phyloP scores from a whole-genome alignment of 73 alveolate species.

The Paramecium primaurelia region DNA sequence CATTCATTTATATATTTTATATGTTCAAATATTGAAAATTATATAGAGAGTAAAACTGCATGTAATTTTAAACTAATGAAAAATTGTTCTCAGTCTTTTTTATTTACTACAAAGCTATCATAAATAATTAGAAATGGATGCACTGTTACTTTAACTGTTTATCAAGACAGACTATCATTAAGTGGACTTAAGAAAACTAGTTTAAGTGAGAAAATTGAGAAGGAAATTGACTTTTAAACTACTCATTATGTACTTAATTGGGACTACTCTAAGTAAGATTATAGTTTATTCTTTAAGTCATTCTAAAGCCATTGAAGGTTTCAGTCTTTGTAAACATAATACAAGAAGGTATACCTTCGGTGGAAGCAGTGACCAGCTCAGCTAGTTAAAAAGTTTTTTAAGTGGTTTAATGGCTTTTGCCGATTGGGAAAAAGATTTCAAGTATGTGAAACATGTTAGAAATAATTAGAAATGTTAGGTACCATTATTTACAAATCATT shows the following conservation, averaged over 20 bases:
- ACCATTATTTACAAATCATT: background rate
- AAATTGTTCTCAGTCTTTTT: conserved; percentile 9
- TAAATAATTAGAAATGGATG: background rate
- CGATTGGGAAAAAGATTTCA: background rate
- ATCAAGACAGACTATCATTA: background rate
- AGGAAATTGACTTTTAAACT: background rate
- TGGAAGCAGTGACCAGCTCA: conserved; percentile 3
- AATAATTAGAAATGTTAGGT: background rate
- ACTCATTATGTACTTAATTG: background rate
- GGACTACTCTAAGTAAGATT: background rate
- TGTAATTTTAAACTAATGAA: background rate
- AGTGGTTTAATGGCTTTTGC: background rate
- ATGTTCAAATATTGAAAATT: background rate
- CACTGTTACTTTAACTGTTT: background rate
- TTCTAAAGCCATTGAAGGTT: background rate
- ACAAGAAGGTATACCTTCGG: background rate
- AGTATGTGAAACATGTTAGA: background rate
- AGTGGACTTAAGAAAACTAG: background rate
- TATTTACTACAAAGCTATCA: background rate
- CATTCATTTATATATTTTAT: background rate
- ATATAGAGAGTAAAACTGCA: conserved; percentile 19
- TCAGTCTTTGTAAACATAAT: background rate
- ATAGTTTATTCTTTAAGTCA: background rate
- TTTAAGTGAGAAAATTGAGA: background rate
- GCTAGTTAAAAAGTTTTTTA: background rate